These are phyloP conservation scores for Hymenotorrendiella dingleyae DNA, from an alignment of 2,329 filamentous ascomycete genomes.

Conservation along the genomic window DNA sequence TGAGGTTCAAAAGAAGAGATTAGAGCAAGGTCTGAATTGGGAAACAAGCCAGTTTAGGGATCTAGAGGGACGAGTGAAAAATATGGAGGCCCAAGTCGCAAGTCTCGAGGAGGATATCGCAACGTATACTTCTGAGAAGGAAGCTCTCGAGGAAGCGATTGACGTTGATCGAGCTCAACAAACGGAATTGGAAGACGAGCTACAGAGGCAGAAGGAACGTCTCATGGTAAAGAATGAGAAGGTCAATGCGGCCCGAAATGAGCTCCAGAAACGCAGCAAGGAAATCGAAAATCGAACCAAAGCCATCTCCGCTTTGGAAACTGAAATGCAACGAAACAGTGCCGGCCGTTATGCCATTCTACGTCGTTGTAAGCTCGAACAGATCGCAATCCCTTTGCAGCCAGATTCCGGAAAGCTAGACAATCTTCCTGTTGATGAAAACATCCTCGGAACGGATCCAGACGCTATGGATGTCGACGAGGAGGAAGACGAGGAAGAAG, in stretches of 20 bases:
- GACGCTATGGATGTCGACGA: constrained; percentile 94
- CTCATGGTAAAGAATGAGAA: constrained; percentile 66
- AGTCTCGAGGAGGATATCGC: constrained; percentile 65
- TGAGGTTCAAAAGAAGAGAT: constrained; percentile 71
- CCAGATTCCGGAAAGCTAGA: constrained; percentile 68
- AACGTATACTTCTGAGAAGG: constrained; percentile 65
- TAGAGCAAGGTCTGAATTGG: constrained; percentile 58
- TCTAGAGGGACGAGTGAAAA: constrained; percentile 62
- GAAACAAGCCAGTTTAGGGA: constrained; percentile 47
- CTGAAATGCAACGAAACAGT: constrained; percentile 78
- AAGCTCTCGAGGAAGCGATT: constrained; percentile 66
- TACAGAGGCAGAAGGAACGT: constrained; percentile 63
- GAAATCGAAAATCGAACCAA: constrained; percentile 73
- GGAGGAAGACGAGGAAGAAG: constrained; percentile 63
- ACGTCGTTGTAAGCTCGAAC: constrained; percentile 86
- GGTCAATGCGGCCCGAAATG: constrained; percentile 70
- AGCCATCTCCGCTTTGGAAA: constrained; percentile 73
- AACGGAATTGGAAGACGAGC: constrained; percentile 65
- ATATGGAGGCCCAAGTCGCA: constrained; percentile 59
- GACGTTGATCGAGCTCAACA: constrained; percentile 70
- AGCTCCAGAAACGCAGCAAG: constrained; percentile 78
- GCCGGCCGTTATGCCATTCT: constrained; percentile 79
- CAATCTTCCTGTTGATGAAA: constrained; percentile 80
- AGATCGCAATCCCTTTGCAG: constrained; percentile 76
- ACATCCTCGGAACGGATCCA: constrained; percentile 67